Conservation (phyloP, 179 eudicot genomes). For the Beta macrorhiza region DNA sequence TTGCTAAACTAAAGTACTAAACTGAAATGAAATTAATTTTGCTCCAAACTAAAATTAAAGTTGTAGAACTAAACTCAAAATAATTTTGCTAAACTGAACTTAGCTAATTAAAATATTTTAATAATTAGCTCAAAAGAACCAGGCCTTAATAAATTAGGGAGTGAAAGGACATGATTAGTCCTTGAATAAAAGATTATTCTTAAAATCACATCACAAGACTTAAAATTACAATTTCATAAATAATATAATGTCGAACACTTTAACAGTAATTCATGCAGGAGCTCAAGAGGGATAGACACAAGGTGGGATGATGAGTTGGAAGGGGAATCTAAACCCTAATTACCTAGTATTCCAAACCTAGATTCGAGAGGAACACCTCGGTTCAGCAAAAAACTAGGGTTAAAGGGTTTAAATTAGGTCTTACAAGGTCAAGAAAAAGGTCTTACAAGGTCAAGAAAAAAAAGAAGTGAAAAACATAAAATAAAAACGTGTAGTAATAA, state of each 20-base stretch:
- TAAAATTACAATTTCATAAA: not conserved
- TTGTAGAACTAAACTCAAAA: too few species aligned
- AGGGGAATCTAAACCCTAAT: conserved; percentile 13
- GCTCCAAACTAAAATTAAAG: too few species aligned
- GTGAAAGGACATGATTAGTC: too few species aligned
- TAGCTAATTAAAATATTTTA: too few species aligned
- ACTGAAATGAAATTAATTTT: too few species aligned
- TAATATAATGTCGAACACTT: not conserved
- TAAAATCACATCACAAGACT: not conserved
- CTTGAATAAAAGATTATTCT: too few species aligned
- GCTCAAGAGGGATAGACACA: conserved; percentile 42
- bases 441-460: conserved; percentile 45
- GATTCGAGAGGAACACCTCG: not conserved
- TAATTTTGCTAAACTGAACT: too few species aligned
- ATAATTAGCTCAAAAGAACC: too few species aligned
- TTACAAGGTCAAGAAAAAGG: conserved; percentile 47
- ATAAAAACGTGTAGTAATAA: not conserved
- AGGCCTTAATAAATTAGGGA: too few species aligned
- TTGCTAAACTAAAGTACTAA: too few species aligned
- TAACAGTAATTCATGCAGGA: not conserved
- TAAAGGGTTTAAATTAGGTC: conserved; percentile 17
- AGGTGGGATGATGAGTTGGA: conserved; percentile 22
- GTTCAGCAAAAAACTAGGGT: not conserved
- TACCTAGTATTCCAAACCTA: not conserved
- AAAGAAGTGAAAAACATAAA: not conserved